These are phyloP conservation scores for Ophiostoma himal-ulmi DNA, from an alignment of 2,329 filamentous ascomycete species.

Conservation along the genomic window DNA sequence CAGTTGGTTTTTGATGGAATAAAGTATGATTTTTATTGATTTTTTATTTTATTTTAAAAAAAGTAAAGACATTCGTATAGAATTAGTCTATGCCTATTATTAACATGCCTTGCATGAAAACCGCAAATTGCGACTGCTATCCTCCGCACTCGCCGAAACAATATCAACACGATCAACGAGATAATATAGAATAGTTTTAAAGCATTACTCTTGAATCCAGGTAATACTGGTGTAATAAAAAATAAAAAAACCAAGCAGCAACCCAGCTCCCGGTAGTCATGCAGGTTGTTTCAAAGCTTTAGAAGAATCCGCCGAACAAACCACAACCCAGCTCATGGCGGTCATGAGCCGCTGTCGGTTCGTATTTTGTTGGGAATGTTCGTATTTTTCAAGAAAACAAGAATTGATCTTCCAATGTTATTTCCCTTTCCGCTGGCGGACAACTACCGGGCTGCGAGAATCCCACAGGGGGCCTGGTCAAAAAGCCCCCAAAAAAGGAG, in stretches of 20 bases:
- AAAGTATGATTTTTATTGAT: no score
- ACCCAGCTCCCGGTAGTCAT: background rate
- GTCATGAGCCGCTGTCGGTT: background rate
- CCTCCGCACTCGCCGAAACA: background rate
- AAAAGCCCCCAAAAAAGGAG: background rate
- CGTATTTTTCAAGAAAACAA: background rate
- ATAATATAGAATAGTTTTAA: background rate
- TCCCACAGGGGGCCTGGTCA: background rate
- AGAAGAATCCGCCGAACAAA: background rate
- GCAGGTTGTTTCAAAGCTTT: background rate
- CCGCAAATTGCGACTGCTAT: no score
- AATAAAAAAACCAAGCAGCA: background rate
- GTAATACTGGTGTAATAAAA: background rate
- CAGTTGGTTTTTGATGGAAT: no score
- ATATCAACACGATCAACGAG: background rate
- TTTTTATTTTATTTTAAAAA: no score
- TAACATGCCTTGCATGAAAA: no score
- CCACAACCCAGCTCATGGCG: background rate
- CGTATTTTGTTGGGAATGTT: constrained; percentile 5
- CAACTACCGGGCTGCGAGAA: background rate
- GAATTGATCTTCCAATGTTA: background rate
- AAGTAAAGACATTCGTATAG: no score
- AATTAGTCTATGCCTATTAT: no score
- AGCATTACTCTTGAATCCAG: background rate
- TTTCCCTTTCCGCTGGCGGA: background rate